Percentiles rank a stretch among this genome's conserved stretches.
Conservation (phyloP, 2,329 filamentous ascomycete species). For the Ramichloridium luteum region DNA sequence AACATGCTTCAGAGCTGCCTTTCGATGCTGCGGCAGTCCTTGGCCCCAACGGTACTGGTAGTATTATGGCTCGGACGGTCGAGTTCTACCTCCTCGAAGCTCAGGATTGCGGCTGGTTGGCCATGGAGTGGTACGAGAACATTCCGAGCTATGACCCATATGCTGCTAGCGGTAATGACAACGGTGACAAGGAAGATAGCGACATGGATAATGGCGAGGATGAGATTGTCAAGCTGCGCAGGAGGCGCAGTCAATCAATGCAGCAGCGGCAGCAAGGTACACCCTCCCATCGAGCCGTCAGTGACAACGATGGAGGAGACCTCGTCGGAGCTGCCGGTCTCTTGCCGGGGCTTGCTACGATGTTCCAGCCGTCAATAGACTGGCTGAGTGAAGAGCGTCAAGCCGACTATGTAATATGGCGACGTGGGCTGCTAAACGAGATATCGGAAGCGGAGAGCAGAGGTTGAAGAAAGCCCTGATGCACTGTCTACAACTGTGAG, state of each 20-base stretch:
- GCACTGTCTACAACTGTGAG: too few species aligned
- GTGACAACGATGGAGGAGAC: constrained; percentile 10
- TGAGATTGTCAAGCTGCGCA: constrained; percentile 8
- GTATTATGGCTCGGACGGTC: too few species aligned
- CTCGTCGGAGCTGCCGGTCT: constrained; percentile 20
- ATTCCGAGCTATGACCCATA: constrained; percentile 6
- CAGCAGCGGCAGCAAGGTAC: too few species aligned
- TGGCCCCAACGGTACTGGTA: background rate
- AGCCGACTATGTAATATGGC: constrained; percentile 53
- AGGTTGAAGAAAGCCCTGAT: too few species aligned
- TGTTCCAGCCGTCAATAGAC: constrained; percentile 65
- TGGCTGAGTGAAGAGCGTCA: constrained; percentile 54
- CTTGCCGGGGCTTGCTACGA: constrained; percentile 44
- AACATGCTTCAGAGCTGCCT: background rate
- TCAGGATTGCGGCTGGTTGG: constrained; percentile 14
- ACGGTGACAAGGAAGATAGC: constrained; percentile 1
- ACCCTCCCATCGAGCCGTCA: constrained; percentile 4
- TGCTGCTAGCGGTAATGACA: constrained; percentile 10
- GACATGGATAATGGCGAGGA: constrained; percentile 36
- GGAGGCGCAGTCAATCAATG: background rate
- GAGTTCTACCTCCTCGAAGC: constrained; percentile 14
- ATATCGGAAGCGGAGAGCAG: constrained; percentile 29
- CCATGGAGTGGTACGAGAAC: constrained; percentile 17
- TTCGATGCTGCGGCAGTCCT: background rate
- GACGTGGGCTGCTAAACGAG: constrained; percentile 44